Evolutionary conservation across 2,329 filamentous ascomycete species (phyloP).

Genomic region (Cladosporium sp.): DNA sequence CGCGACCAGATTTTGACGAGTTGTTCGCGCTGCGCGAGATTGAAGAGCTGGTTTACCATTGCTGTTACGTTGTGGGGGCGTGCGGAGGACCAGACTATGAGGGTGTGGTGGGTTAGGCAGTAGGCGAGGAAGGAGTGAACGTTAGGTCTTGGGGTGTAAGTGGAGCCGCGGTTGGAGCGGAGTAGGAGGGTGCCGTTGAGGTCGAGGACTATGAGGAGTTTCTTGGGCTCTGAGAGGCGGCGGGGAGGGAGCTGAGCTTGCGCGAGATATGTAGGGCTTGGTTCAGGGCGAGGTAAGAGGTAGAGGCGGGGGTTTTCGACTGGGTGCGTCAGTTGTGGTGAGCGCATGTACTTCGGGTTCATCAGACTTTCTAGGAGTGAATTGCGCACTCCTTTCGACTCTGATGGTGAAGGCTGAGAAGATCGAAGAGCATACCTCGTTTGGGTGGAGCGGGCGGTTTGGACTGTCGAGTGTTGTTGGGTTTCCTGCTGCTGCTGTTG

Average conservation of each 20-base stretch:
- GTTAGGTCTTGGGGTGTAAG: slow-evolving; percentile 56
- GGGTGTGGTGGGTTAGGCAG: slow-evolving; percentile 66
- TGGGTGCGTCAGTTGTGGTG: neutral
- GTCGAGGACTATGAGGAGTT: slow-evolving; percentile 78
- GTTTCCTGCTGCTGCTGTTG: neutral
- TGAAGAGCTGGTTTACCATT: slow-evolving; percentile 64
- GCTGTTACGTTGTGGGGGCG: slow-evolving; percentile 63
- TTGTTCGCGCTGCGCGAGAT: slow-evolving; percentile 41
- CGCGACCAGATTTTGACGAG: slow-evolving; percentile 74
- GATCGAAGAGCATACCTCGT: slow-evolving; percentile 4
- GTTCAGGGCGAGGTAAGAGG: slow-evolving; percentile 21
- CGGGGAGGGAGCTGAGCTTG: slow-evolving; percentile 15
- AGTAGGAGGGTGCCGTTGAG: slow-evolving; percentile 89
- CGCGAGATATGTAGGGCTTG: slow-evolving; percentile 20
- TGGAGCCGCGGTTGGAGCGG: slow-evolving; percentile 41
- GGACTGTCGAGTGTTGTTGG: too few relatives aligned
- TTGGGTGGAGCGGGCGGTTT: too few relatives aligned
- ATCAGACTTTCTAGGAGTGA: neutral
- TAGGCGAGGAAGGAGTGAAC: slow-evolving; percentile 66
- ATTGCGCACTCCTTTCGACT: too few relatives aligned
- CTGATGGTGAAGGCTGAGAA: neutral
- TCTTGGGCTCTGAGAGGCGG: slow-evolving; percentile 16
- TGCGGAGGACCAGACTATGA: slow-evolving; percentile 75
- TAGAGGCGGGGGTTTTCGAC: slow-evolving; percentile 8
- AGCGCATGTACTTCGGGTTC: neutral